Evolutionary conservation across 2,329 filamentous ascomycete genomes (phyloP).

Genomic region (Fusarium veterinarium): DNA sequence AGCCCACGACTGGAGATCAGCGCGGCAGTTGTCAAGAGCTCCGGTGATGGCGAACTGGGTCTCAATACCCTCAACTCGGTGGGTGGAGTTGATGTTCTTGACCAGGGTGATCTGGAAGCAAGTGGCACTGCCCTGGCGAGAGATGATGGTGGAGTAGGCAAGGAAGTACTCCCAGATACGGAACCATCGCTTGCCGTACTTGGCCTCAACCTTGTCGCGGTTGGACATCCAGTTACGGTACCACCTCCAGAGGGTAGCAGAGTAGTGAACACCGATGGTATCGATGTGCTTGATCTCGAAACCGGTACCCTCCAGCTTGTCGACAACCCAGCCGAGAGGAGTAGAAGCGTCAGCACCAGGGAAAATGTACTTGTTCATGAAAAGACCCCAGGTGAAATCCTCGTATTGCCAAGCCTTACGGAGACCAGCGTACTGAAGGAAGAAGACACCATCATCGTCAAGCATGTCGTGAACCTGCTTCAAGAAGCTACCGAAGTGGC

Average conservation of each 20-base stretch:
- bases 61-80: constrained; percentile 81
- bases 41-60: constrained; percentile 77
- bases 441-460: constrained; percentile 95
- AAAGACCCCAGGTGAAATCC: constrained; percentile 96
- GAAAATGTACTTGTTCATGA: constrained; percentile 99
- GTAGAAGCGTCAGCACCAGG: constrained; percentile 96
- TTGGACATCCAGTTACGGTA: constrained; percentile 99
- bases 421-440: constrained; percentile 94
- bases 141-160: constrained; percentile 85
- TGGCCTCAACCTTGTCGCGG: constrained; percentile 89
- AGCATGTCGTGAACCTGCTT: constrained; percentile 94
- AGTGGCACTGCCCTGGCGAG: constrained; percentile 85
- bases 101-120: constrained; percentile 91
- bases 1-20: constrained; percentile 50
- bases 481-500: constrained; percentile 84
- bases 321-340: constrained; percentile 87
- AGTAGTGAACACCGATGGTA: constrained; percentile 97
- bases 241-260: constrained; percentile 96
- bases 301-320: constrained; percentile 79
- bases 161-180: constrained; percentile 97
- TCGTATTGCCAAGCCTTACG: constrained; percentile 98
- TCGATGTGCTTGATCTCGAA: constrained; percentile 89
- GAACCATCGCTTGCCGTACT: constrained; percentile 97
- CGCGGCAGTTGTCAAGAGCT: constrained; percentile 60
- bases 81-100: constrained; percentile 93